Conservation (phyloP, 1,284 basidiomycete genomes). For the Leccinum angustisporum region DNA sequence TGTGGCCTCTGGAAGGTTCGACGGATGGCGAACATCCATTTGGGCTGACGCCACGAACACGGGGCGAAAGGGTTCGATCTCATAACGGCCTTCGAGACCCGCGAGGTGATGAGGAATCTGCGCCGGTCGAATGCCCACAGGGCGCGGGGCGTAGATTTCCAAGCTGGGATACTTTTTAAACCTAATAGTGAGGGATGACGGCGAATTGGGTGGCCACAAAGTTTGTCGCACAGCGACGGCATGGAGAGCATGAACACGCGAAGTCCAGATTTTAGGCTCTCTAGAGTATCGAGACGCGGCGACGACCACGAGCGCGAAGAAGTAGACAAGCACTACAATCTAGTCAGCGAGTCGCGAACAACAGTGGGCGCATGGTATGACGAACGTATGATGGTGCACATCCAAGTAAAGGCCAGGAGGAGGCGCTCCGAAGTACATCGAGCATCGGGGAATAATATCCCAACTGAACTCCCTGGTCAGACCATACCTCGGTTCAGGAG, state of each 20-base stretch:
- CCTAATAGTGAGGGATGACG: constrained; percentile 27
- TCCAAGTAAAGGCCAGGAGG: constrained; percentile 66
- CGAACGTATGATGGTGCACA: constrained; percentile 55
- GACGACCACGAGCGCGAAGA: constrained; percentile 38
- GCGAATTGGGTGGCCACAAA: constrained; percentile 34
- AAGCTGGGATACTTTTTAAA: constrained; percentile 35
- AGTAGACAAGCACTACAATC: constrained; percentile 44
- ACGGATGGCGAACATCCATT: constrained; percentile 18
- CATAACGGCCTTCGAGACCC: constrained; percentile 42
- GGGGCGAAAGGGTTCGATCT: constrained; percentile 47
- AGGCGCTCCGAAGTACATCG: constrained; percentile 58
- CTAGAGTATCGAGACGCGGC: constrained; percentile 37
- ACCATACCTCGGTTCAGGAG: background rate
- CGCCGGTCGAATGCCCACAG: constrained; percentile 37
- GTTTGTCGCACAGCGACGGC: constrained; percentile 32
- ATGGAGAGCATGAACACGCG: constrained; percentile 49
- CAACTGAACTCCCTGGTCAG: constrained; percentile 17
- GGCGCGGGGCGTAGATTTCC: constrained; percentile 43
- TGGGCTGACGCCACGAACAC: constrained; percentile 22
- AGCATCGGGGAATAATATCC: constrained; percentile 1
- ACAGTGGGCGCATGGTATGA: constrained; percentile 14
- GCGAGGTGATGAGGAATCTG: constrained; percentile 37
- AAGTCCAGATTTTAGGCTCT: constrained; percentile 54
- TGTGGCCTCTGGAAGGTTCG: constrained; percentile 28
- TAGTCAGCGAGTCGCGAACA: constrained; percentile 3